Base-by-base conservation (phyloP, 768 basidiomycete genomes). In the Leucogyrophana mollusca region DNA sequence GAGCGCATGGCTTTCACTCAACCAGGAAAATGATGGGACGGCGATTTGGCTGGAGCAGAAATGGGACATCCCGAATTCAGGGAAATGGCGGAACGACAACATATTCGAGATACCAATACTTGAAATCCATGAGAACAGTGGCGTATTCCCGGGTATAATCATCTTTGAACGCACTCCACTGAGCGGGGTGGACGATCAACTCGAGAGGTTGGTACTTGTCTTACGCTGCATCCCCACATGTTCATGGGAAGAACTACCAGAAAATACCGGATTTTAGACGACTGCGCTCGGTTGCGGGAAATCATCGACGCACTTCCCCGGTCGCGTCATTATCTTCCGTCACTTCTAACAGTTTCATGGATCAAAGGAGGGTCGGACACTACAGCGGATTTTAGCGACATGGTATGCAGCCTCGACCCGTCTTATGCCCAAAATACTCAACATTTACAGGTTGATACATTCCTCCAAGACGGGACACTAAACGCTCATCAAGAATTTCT, bases 1-100 rank as follows among this genome's bases (percentile, higher is more conserved):
- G 83, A 71, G 74, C 20, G 62, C 80, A 32, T 90, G 87, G 88
- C 58, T 90, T n/a, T 87, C 87, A 3, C 71, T 80, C 55, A 89
- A 90, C 56, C 78, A 80, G 10, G 82, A 82, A 47, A 80, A 73
- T 53, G 86, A 89, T 55, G 79, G 78, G 16, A 90, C 87, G 7
- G 86, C 87, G 3, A 87, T 89, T 32, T 90, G 88, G 88, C 55
- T 90, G 34, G 82, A 89, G 56, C 73, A 74, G 53, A 91, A 91
- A 62, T 89, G 90, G 49, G 73, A 83, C 51, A 73, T 88, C 10
- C 83, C 84, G 0, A 61, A 68, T 5, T 83, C 83, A 3, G 86
- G 86, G 2, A 50, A 66, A 32, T 88, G 87, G 87, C 65, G 66
- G 4, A 72, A 74, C 13, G 84, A 83, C 48, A 61, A 60, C 5